A percentile compares a stretch with the other conserved stretches of the same genome.
Conservation (phyloP, 2,329 filamentous ascomycete species). For the Fusarium tjaetaba region DNA sequence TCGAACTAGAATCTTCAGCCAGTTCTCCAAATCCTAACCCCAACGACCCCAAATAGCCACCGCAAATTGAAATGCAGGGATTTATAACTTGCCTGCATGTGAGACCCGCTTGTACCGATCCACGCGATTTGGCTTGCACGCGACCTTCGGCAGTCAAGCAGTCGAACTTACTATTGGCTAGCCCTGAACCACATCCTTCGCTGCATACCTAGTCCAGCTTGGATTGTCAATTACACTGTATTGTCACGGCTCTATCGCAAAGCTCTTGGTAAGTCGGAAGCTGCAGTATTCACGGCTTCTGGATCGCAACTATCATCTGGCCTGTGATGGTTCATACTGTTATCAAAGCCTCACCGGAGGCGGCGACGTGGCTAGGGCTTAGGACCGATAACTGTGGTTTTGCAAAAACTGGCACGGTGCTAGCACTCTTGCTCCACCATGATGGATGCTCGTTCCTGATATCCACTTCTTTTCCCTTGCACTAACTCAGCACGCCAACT, state of each 20-base stretch:
- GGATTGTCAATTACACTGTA: not conserved
- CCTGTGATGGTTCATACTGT: conserved; percentile 8
- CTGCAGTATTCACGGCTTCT: not conserved
- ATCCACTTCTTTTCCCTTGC: conserved; percentile 36
- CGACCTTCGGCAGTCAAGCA: conserved; percentile 42
- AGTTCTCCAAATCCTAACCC: conserved; percentile 21
- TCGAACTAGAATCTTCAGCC: conserved; percentile 10
- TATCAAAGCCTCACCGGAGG: conserved; percentile 30
- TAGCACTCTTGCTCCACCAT: conserved; percentile 22
- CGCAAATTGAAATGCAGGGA: conserved; percentile 42
- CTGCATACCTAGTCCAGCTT: not conserved
- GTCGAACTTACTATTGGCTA: conserved; percentile 15
- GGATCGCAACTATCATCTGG: not conserved
- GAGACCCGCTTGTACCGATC: conserved; percentile 40
- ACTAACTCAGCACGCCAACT: conserved; percentile 36
- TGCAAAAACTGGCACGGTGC: conserved; percentile 24
- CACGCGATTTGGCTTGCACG: conserved; percentile 43
- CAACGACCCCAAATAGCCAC: conserved; percentile 29
- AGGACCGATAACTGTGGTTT: conserved; percentile 34
- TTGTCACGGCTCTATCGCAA: not conserved
- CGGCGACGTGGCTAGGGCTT: conserved; percentile 31
- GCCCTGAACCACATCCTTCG: conserved; percentile 1
- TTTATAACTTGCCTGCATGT: conserved; percentile 33
- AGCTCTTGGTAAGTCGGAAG: not conserved
- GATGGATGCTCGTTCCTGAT: conserved; percentile 27